A percentile compares a stretch with the other conserved stretches of the same genome.
Conservation (phyloP, 2,329 filamentous ascomycete genomes). For the Aspergillus vadensis region DNA sequence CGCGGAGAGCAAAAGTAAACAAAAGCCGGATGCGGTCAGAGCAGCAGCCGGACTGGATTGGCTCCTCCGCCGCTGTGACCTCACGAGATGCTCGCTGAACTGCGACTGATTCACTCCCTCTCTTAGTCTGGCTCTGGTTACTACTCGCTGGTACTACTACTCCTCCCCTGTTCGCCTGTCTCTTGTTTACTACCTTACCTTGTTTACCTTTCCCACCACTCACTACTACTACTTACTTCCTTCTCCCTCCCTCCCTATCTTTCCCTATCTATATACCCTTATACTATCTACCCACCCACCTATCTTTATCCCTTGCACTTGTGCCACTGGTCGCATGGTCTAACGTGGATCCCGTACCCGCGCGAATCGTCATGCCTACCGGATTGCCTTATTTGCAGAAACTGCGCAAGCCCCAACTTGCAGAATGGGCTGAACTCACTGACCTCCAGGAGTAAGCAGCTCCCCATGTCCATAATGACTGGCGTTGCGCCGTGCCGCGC, state of each 20-base stretch:
- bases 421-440: constrained; percentile 70
- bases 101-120: background rate
- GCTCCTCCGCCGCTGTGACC: constrained; percentile 1
- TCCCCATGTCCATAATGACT: constrained; percentile 7
- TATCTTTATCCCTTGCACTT: constrained; percentile 7
- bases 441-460: constrained; percentile 71
- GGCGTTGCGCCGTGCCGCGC: background rate
- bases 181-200: background rate
- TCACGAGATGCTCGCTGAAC: background rate
- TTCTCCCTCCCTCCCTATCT: no score
- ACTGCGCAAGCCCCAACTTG: constrained; percentile 80
- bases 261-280: no score
- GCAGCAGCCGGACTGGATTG: constrained; percentile 16
- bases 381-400: constrained; percentile 72
- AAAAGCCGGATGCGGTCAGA: constrained; percentile 24
- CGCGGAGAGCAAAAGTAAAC: constrained; percentile 19
- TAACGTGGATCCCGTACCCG: constrained; percentile 27
- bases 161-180: constrained; percentile 9
- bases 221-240: no score
- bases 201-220: background rate
- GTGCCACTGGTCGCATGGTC: constrained; percentile 48
- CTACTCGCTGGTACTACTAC: constrained; percentile 13
- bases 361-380: constrained; percentile 58
- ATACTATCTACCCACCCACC: background rate
- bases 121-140: background rate